Percentiles rank a stretch among this genome's conserved stretches.
These are phyloP conservation scores for Diaporthe ampelina DNA, from an alignment of 2,329 filamentous ascomycete genomes.

Conservation along the genomic window DNA sequence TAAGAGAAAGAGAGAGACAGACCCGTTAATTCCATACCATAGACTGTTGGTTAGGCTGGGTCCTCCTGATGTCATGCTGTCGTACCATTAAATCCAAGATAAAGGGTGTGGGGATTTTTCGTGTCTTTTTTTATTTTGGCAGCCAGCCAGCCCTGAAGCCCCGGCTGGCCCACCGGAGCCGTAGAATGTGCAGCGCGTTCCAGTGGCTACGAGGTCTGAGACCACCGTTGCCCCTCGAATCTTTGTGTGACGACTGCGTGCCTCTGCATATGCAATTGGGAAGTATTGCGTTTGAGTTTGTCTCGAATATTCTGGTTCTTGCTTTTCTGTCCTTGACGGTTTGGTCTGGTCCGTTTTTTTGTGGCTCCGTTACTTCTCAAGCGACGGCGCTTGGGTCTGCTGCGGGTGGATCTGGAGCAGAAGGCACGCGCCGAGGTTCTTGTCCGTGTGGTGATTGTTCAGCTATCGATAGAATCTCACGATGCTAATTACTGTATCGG, in stretches of 20 bases:
- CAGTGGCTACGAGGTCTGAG: not conserved
- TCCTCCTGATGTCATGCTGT: constrained; percentile 6
- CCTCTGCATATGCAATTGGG: constrained; percentile 2
- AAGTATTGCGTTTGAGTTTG: not conserved
- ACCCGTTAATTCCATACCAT: constrained; percentile 18
- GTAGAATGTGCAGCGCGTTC: not conserved
- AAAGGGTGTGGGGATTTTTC: not conserved
- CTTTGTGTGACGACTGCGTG: not conserved
- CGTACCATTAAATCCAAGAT: not conserved
- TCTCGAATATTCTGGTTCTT: not conserved
- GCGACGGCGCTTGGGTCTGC: not conserved
- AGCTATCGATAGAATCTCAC: too few relatives aligned
- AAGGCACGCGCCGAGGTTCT: too few relatives aligned
- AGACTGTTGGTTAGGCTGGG: not conserved
- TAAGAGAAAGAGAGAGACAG: not conserved
- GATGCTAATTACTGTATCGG: too few relatives aligned
- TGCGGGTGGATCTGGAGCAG: not conserved
- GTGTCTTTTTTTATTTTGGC: not conserved
- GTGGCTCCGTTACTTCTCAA: not conserved
- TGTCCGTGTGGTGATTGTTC: too few relatives aligned
- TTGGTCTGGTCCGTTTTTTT: not conserved
- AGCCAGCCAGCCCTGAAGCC: too few relatives aligned
- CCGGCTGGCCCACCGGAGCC: not conserved
- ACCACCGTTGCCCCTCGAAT: not conserved
- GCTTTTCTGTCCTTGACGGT: not conserved